Evolutionary conservation across 2,329 filamentous ascomycete species (phyloP), one percentile per base, ranked within the genome.

Genomic region (Clarireedia hainanense): DNA sequence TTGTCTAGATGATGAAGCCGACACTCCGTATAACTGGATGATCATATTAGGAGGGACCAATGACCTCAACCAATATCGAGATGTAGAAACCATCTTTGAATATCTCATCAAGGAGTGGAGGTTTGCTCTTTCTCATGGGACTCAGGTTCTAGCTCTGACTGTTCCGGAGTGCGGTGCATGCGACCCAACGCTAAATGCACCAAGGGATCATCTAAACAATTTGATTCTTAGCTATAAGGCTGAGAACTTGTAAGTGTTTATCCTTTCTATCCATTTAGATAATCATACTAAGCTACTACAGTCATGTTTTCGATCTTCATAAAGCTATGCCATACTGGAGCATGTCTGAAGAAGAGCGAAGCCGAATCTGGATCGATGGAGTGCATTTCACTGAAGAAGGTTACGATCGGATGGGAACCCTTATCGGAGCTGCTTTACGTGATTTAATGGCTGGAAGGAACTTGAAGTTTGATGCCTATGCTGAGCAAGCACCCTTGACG

Each of bases 11-110:
- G 39, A 62, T 54, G 59, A 61, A 46, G 34, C 46, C 20, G 10
- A 58, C 5, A 23, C 24, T 5, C 62, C 64, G 9, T 68, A 66
- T 20, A 79, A 85, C 71, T 86, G 82, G 80, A 76, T 79, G 14
- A 76, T 87, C 34, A 69, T 86, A 4, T 74, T 87, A 2, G 83
- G 80, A 7, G 84, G 83, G 2, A 86, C 83, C 49, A 87, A 86
- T 63, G 83, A 87, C 61, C 67, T 86, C 5, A 76, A 68, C 23
- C 72, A 72, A 58, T 64, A 66, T 7, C 60, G 63, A 36, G 14
- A 47, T 2, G 61, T 73, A 7, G 68, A 75, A 1, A 64, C 71
- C 1, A 78, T 84, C 23, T 78, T 77, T 61, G 63, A 72, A 6
- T 70, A 71, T 7, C 75, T 86, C 14, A 69, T 77, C 59, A 65